Evolutionary conservation across 2,329 filamentous ascomycete genomes (phyloP).

Genomic region (Aspergillus pseudoviridinutans): DNA sequence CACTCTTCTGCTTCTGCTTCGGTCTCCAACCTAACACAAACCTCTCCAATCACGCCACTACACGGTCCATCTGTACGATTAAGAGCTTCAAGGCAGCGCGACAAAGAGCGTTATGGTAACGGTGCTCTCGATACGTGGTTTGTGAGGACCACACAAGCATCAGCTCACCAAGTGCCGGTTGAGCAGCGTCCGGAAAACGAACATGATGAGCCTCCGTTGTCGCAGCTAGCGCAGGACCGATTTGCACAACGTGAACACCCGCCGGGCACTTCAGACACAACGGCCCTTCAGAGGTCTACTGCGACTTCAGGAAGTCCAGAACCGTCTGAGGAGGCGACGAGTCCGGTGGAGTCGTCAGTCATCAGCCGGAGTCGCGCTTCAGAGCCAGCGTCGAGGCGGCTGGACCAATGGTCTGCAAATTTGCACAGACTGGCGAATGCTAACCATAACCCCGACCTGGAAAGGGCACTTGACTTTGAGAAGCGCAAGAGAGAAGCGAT

Average conservation of each 20-base stretch:
- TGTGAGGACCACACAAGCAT: constrained; percentile 12
- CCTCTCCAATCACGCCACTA: constrained; percentile 3
- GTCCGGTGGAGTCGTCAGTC: neutral
- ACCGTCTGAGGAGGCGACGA: neutral
- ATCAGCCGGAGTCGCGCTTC: constrained; percentile 8
- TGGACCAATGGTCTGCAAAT: constrained; percentile 20
- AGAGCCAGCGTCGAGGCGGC: neutral
- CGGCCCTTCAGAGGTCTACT: neutral
- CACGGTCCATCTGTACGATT: constrained; percentile 1
- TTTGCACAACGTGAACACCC: constrained; percentile 5
- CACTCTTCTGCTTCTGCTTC: constrained; percentile 2
- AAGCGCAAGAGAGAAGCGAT: constrained; percentile 34
- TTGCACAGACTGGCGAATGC: constrained; percentile 15
- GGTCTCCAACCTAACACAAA: neutral
- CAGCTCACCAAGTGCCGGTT: neutral
- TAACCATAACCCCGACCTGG: constrained; percentile 16
- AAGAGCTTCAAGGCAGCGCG: constrained; percentile 13
- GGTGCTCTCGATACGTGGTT: constrained; percentile 33
- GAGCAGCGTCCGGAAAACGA: neutral
- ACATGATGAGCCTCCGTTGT: constrained; percentile 4
- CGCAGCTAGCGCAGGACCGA: constrained; percentile 10
- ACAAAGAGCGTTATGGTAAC: constrained; percentile 20
- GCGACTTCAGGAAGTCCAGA: neutral
- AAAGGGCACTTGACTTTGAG: constrained; percentile 37
- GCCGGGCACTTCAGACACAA: neutral